Percentiles rank a stretch among this genome's conserved stretches.
phyloP scores from a whole-genome alignment of 495 filamentous ascomycete species.

The Chaetomium tenue region DNA sequence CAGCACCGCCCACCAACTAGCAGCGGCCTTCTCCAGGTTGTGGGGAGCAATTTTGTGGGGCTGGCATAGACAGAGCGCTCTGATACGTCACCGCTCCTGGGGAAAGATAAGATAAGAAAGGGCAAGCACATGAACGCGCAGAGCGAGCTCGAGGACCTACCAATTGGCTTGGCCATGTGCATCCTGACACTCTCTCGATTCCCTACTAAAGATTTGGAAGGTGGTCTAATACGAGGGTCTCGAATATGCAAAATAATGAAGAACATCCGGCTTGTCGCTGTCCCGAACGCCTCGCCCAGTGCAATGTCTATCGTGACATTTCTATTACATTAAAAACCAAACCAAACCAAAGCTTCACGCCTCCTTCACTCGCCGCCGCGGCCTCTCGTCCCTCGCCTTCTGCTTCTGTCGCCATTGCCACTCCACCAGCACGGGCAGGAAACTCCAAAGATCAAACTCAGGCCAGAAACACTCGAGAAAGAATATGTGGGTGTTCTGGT shows the following conservation, averaged over 20 bases:
- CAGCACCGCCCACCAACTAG: constrained; percentile 7
- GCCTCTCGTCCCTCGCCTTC: constrained; percentile 43
- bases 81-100: constrained; percentile 33
- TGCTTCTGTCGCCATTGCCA: constrained; percentile 78
- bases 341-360: constrained; percentile 4
- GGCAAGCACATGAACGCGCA: not conserved
- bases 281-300: constrained; percentile 9
- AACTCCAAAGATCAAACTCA: constrained; percentile 92
- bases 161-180: too few relatives aligned
- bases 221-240: not conserved
- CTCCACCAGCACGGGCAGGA: constrained; percentile 84
- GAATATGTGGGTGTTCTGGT: constrained; percentile 84
- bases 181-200: not conserved
- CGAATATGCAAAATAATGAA: not conserved
- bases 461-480: constrained; percentile 95
- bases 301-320: constrained; percentile 2
- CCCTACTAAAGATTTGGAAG: not conserved
- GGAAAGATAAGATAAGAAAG: constrained; percentile 36
- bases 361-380: constrained; percentile 34
- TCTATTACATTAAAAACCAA: not conserved
- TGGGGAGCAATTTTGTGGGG: constrained; percentile 14
- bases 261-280: not conserved
- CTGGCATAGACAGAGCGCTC: constrained; percentile 12
- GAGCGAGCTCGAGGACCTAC: too few relatives aligned
- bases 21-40: constrained; percentile 22